Evolutionary conservation across 306 rosid species (phyloP), one percentile per base, ranked within the genome.

Genomic region (cucumber (Cucumis sativus)): DNA sequence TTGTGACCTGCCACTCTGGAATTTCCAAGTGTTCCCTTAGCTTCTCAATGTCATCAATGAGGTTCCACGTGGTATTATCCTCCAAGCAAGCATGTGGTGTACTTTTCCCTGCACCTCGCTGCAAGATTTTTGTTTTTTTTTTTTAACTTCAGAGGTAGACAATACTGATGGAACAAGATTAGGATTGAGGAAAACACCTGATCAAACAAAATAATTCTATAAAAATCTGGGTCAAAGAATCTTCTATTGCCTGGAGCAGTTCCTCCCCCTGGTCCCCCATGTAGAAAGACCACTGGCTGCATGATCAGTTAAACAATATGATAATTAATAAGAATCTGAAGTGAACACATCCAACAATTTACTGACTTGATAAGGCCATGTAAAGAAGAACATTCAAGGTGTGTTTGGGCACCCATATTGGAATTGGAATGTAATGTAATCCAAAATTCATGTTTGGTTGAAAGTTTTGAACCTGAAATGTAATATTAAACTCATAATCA

Each of bases 261-360:
- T 79, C 98, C 96, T 61, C 97, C 98, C 83, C 98, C 97, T 18
- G 97, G 98, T 54, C 97, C 98, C 52, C 98, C 98, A 76, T 95
- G 98, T 80, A 95, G 85, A 86, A 92, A 92, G 58, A 92, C 78
- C 79, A 92, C 96, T 7, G 97, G 95, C 98, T 90, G 91, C 82
- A 86, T 81, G 55, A 79, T 73, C 45, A 78, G 51, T 71, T 75
- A 76, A 76, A 71, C 12, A 45, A 70, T 7, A 43, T 47, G 39
- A 70, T 47, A 7, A 70, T 47, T 47, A 12, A 21, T 15, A 20
- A 13, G 75, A 45, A 71, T 45, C 76, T 49, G 76, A 49, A 47
- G 52, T 23, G 7, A 47, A 49, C 35, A 25, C 8, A 15, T 49
- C 28, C 59, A 41, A 67, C 10, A 67, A 18, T 41, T 41, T 41